Conservation (phyloP, 2,329 filamentous ascomycete genomes). For the Aureobasidium sp. region DNA sequence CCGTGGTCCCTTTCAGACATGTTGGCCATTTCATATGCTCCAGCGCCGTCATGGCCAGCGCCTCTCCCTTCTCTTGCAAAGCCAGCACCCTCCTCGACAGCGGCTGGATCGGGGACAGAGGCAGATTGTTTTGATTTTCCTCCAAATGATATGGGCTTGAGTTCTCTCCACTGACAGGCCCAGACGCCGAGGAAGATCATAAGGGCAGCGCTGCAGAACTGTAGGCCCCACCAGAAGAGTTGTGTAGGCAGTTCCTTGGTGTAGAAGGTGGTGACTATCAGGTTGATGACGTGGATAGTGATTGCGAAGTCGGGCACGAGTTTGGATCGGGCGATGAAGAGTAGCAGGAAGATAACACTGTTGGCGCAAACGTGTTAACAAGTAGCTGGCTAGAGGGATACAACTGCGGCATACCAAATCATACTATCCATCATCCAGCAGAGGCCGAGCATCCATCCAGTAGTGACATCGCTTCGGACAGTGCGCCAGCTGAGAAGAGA, state of each 20-base stretch:
- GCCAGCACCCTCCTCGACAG: constrained; percentile 29
- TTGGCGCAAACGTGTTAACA: background rate
- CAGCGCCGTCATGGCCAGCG: constrained; percentile 31
- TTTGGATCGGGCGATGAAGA: constrained; percentile 81
- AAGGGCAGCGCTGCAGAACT: constrained; percentile 50
- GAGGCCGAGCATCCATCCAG: constrained; percentile 60
- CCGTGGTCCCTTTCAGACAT: constrained; percentile 27
- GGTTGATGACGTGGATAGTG: constrained; percentile 76
- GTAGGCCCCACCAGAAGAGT: constrained; percentile 77
- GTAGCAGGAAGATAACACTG: constrained; percentile 74
- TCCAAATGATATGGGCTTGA: constrained; percentile 82
- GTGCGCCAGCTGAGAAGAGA: constrained; percentile 56
- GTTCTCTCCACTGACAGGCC: constrained; percentile 83
- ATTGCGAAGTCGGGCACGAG: constrained; percentile 91
- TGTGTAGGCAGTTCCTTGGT: constrained; percentile 67
- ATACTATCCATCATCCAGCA: constrained; percentile 61
- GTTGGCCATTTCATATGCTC: constrained; percentile 41
- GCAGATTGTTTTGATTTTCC: constrained; percentile 36
- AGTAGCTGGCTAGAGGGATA: background rate
- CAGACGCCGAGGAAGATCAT: constrained; percentile 73
- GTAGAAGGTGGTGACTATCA: constrained; percentile 70
- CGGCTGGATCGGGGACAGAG: constrained; percentile 13
- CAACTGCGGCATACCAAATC: constrained; percentile 45
- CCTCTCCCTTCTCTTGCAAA: constrained; percentile 32
- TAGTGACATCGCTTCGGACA: constrained; percentile 57